Conservation (phyloP, 495 filamentous ascomycete genomes). For the Daldinia bambusicola region DNA sequence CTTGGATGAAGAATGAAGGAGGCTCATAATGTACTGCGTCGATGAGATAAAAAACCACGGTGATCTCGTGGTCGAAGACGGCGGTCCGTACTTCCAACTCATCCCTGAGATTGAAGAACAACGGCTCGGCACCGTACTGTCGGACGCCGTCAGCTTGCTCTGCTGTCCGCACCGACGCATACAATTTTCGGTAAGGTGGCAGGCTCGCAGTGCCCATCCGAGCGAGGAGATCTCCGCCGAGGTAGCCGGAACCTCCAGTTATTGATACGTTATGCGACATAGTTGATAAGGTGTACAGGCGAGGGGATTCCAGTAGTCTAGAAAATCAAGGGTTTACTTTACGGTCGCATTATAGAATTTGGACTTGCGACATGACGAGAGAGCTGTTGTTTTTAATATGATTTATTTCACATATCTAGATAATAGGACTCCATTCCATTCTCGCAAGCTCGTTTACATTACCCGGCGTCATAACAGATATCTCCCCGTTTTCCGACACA, state of each 20-base stretch:
- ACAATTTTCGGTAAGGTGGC: conserved; percentile 55
- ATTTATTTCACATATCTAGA: neutral
- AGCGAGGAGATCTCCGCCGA: conserved; percentile 61
- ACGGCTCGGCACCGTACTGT: conserved; percentile 56
- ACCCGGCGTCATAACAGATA: neutral
- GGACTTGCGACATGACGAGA: neutral
- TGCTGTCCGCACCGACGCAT: conserved; percentile 56
- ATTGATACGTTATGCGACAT: conserved; percentile 58
- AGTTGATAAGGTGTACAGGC: neutral
- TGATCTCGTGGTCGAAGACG: conserved; percentile 57
- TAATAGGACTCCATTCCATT: neutral
- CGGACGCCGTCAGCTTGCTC: conserved; percentile 56
- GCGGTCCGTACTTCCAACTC: conserved; percentile 40
- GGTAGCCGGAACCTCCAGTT: conserved; percentile 63
- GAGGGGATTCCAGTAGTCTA: neutral
- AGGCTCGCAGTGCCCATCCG: conserved; percentile 49
- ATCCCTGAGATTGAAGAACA: conserved; percentile 50
- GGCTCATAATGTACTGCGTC: conserved; percentile 39
- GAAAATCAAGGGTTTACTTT: neutral
- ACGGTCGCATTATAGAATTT: neutral
- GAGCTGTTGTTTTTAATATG: neutral
- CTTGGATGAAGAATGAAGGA: conserved; percentile 54
- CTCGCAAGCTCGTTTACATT: neutral
- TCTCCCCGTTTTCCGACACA: neutral
- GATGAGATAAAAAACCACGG: conserved; percentile 57